These are phyloP conservation scores for Trichoderma breve DNA, from an alignment of 2,329 filamentous ascomycete genomes.

Conservation along the genomic window DNA sequence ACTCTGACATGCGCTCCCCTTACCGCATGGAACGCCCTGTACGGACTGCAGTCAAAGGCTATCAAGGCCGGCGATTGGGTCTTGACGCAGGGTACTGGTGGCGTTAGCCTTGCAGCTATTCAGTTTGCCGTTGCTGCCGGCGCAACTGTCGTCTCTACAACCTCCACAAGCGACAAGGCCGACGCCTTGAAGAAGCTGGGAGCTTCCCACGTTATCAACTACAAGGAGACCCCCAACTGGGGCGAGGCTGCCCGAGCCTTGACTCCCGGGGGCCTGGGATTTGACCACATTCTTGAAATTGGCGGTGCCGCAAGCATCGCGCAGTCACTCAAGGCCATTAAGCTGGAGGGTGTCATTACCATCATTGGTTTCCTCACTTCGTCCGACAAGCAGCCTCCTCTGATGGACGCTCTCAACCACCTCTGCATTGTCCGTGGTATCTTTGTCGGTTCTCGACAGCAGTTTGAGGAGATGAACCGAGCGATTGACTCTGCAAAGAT, in stretches of 20 bases:
- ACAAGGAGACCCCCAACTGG: constrained; percentile 40
- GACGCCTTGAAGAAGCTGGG: constrained; percentile 39
- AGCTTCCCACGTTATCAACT: constrained; percentile 45
- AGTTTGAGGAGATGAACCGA: constrained; percentile 45
- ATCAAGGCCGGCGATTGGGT: constrained; percentile 37
- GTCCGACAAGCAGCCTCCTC: background rate
- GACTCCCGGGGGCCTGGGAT: constrained; percentile 36
- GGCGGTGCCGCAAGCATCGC: constrained; percentile 40
- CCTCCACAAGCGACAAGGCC: constrained; percentile 38
- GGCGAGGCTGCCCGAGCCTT: constrained; percentile 37
- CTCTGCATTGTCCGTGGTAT: constrained; percentile 37
- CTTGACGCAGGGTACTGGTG: constrained; percentile 43
- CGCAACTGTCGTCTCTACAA: constrained; percentile 43
- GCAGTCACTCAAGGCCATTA: constrained; percentile 41
- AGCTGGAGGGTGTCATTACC: constrained; percentile 41
- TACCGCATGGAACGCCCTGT: constrained; percentile 58
- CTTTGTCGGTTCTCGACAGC: constrained; percentile 38
- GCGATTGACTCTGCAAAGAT: constrained; percentile 44
- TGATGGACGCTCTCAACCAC: background rate
- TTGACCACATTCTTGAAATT: constrained; percentile 45
- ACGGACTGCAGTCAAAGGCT: constrained; percentile 39
- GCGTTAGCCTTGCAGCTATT: constrained; percentile 41
- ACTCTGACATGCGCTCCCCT: constrained; percentile 53
- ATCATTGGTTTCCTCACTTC: constrained; percentile 33
- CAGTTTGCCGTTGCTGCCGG: constrained; percentile 43